Percentiles rank a stretch among this genome's conserved stretches.
phyloP scores from a whole-genome alignment of 148 eudicot species.

The Arbutus unedo region DNA sequence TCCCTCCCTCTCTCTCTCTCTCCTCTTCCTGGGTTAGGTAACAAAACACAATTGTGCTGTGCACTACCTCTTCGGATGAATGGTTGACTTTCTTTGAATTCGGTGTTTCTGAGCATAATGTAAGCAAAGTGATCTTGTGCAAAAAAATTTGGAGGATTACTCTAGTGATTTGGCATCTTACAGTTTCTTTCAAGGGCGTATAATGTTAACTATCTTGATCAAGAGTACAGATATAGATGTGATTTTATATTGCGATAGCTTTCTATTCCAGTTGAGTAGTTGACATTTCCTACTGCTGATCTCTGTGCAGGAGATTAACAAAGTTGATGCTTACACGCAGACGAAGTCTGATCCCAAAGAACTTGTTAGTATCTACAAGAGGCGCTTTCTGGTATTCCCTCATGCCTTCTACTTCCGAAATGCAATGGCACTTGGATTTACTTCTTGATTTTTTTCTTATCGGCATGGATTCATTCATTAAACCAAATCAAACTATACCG shows the following conservation, averaged over 20 bases:
- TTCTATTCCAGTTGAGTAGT: too few relatives aligned
- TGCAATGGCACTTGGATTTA: background rate
- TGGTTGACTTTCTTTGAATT: background rate
- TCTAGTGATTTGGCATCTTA: background rate
- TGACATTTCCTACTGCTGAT: background rate
- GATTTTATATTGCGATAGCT: background rate
- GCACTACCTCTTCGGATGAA: background rate
- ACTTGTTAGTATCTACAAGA: background rate
- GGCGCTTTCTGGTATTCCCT: slow-evolving; percentile 15
- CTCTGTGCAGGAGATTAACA: slow-evolving; percentile 53
- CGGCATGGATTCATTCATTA: too few relatives aligned
- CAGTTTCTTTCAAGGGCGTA: background rate
- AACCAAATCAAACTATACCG: too few relatives aligned
- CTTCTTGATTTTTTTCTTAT: background rate
- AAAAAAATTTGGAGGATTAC: background rate
- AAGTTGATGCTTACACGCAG: slow-evolving; percentile 54
- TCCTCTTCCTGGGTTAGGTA: background rate
- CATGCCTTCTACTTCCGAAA: background rate
- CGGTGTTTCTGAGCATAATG: background rate
- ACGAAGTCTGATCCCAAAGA: slow-evolving; percentile 15
- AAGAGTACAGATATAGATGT: background rate
- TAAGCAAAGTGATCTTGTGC: background rate
- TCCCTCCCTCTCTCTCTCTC: background rate
- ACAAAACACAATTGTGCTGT: background rate
- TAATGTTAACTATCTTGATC: background rate